Percentiles rank a stretch among this genome's conserved stretches.
These are phyloP conservation scores for Podila verticillata DNA, from an alignment of 192 early-diverging fungal species.

Conservation along the genomic window DNA sequence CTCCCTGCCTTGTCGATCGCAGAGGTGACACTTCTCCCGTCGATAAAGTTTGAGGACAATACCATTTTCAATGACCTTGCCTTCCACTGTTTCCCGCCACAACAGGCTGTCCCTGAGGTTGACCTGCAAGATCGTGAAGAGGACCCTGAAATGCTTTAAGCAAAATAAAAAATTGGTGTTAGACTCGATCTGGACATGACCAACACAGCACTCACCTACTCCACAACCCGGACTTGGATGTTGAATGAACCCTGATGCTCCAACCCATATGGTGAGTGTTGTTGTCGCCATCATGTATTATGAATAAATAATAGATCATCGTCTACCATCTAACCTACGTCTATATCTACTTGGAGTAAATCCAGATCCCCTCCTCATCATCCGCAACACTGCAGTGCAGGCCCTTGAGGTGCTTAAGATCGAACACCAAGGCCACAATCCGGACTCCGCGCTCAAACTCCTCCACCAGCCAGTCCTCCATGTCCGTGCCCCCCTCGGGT, in stretches of 20 bases:
- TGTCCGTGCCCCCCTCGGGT: slow-evolving; percentile 58
- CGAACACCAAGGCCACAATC: slow-evolving; percentile 64
- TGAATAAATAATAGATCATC: no score
- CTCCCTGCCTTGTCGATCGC: slow-evolving; percentile 38
- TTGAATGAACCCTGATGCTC: no score
- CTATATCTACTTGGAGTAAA: slow-evolving; percentile 47
- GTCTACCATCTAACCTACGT: no score
- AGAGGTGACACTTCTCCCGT: slow-evolving; percentile 6
- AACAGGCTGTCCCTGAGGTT: slow-evolving; percentile 15
- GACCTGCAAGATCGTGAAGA: slow-evolving; percentile 16
- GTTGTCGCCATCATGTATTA: no score
- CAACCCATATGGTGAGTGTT: no score
- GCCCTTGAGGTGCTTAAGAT: slow-evolving; percentile 58
- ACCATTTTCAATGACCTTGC: slow-evolving; percentile 42
- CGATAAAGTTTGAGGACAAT: slow-evolving; percentile 46
- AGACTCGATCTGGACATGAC: no score
- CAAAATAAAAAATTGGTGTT: neutral
- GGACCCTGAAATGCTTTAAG: slow-evolving; percentile 31
- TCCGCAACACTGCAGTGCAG: slow-evolving; percentile 51
- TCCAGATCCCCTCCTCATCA: slow-evolving; percentile 58
- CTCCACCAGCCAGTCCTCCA: slow-evolving; percentile 54
- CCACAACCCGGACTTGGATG: no score
- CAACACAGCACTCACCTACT: no score
- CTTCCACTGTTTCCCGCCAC: slow-evolving; percentile 23
- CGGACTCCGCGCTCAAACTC: slow-evolving; percentile 56